Evolutionary conservation across 148 eudicot species (phyloP).

Genomic region (Gaultheria prostrata): DNA sequence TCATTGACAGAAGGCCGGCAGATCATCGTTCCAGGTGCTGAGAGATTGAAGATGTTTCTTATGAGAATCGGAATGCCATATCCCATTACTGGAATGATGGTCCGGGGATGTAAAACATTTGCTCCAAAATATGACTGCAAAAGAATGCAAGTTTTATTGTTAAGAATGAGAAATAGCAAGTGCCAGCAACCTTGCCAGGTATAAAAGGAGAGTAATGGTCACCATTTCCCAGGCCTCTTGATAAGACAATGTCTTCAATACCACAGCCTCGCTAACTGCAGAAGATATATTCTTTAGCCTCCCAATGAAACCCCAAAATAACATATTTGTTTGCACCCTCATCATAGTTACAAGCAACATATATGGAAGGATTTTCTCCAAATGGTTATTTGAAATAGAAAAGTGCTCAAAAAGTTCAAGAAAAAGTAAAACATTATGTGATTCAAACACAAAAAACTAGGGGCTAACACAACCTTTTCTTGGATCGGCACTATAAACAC

Average conservation of each 20-base stretch:
- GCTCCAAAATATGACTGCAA: slow-evolving; percentile 99
- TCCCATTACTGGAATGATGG: slow-evolving; percentile 94
- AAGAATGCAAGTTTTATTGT: slow-evolving; percentile 17
- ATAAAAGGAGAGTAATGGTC: slow-evolving; percentile 14
- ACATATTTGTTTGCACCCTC: neutral
- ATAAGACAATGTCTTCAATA: slow-evolving; percentile 76
- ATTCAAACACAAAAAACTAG: neutral
- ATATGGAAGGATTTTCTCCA: neutral
- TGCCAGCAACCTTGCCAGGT: slow-evolving; percentile 8
- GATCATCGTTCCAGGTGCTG: slow-evolving; percentile 90
- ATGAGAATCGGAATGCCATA: slow-evolving; percentile 90
- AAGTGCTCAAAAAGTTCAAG: neutral
- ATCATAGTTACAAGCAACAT: neutral
- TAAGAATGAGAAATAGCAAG: neutral
- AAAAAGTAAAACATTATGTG: neutral
- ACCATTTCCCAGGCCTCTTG: slow-evolving; percentile 99
- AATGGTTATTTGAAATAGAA: neutral
- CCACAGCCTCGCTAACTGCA: slow-evolving; percentile 97
- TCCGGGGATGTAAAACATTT: slow-evolving; percentile 96
- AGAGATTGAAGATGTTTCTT: slow-evolving; percentile 90
- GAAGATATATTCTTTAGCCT: slow-evolving; percentile 19
- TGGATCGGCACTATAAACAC: slow-evolving; percentile 98
- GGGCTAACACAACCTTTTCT: slow-evolving; percentile 68
- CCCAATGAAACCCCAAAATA: slow-evolving; percentile 7
- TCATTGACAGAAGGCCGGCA: slow-evolving; percentile 55